Evolutionary conservation across 805 yeast species (phyloP).

Genomic region (Maudiozyma turicensis): DNA sequence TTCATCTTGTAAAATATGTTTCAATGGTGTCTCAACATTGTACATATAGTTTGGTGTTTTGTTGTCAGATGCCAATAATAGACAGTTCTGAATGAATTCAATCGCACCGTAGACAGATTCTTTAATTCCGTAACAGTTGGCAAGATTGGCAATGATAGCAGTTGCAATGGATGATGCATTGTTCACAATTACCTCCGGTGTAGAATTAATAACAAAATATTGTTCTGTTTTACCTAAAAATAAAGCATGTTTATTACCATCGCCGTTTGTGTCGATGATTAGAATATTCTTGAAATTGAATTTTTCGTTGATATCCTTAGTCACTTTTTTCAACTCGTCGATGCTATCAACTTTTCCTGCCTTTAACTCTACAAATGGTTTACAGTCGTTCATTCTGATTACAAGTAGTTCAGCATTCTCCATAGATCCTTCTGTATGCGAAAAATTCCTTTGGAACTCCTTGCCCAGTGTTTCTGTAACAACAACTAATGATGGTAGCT

Average conservation of each 20-base stretch:
- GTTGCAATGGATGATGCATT: slow-evolving; percentile 57
- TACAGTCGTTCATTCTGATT: too few relatives aligned
- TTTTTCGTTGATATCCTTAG: too few relatives aligned
- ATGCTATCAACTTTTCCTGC: too few relatives aligned
- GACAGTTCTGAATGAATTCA: slow-evolving; percentile 42
- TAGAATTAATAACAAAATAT: neutral
- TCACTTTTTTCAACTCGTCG: too few relatives aligned
- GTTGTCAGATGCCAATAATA: slow-evolving; percentile 31
- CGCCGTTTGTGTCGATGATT: neutral
- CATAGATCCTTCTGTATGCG: too few relatives aligned
- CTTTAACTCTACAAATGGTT: too few relatives aligned
- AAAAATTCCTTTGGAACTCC: too few relatives aligned
- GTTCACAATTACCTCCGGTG: slow-evolving; percentile 33
- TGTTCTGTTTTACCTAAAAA: neutral
- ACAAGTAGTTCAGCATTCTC: too few relatives aligned
- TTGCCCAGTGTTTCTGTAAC: too few relatives aligned
- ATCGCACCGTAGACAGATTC: slow-evolving; percentile 46
- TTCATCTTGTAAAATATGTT: slow-evolving; percentile 25
- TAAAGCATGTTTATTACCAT: neutral
- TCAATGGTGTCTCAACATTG: slow-evolving; percentile 28
- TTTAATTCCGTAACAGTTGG: slow-evolving; percentile 37
- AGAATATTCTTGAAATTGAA: neutral
- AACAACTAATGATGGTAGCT: too few relatives aligned
- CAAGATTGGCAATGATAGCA: slow-evolving; percentile 62
- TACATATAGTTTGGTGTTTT: slow-evolving; percentile 70